Evolutionary conservation across 805 yeast genomes (phyloP), one percentile per base, ranked within the genome.

Genomic region (Candida silvatica): DNA sequence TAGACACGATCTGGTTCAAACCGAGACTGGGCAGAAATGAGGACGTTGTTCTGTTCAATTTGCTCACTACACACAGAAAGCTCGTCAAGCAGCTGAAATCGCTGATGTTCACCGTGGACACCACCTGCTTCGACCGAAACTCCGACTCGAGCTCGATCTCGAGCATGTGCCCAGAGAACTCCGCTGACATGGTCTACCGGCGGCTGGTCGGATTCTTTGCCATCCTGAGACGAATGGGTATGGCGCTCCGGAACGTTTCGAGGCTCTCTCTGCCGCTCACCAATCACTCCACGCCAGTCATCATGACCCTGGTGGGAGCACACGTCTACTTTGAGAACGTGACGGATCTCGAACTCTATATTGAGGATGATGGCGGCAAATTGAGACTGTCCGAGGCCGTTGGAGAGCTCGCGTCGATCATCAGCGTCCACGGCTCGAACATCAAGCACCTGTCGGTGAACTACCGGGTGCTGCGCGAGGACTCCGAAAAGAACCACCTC

Each of bases 171-270:
- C 24, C 24, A 22, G 24, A 17, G 3, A 50, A 44, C 24, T 38
- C 49, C 14, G 44, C 44, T 25, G 58, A 56, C 15, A 32, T 44
- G 17, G 57, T 48, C 12, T 56, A 56, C 40, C 45, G 61, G 33
- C 40, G 61, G 20, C 32, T 56, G 9, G 61, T 56, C 34, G 61
- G 61, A 9, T 52, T 52, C 27, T 46, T 55, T 35, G 61, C 61
- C 17, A 56, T 56, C 31, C 34, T 56, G 20, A 46, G 61, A 34
- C 52, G 48, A 27, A 47, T 56, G 49, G 51, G 52, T 9, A 31
- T 54, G 11, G 39, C 46, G 1, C 35, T 56, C 43, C 37, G 41
- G 12, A 52, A 56, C 28, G 24, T 56, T 7, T 39, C 46, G 8
- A 44, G 40, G 17, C 29, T 56, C 4, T 46, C 58, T 5, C 26